Base-by-base conservation (phyloP, 2,329 filamentous ascomycete species). In the Dactylellina drechsleri region DNA sequence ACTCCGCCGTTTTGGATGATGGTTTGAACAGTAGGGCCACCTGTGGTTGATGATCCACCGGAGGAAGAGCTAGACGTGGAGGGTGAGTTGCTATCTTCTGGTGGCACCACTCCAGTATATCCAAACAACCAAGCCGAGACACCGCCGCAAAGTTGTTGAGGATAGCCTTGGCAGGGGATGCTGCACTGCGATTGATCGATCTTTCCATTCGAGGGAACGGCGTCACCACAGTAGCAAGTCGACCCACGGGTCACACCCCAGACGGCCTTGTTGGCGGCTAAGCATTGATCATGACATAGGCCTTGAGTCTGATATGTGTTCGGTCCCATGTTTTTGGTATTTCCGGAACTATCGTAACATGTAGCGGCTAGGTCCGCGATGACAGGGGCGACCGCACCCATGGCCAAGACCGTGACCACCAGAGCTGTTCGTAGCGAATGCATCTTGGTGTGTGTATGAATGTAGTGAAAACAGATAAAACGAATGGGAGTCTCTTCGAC, bases 191-290 rank as follows among this genome's bases (percentile, higher is more conserved):
- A 81, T 79, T 90, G 86, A 52, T 85, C 83, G 5, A 87, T 85
- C 73, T 89, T 80, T 15, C 83, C 83, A 45, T 83, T 79, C 15
- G 88, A 84, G 0, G 93, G 93, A 56, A 93, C 85, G 71, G 85
- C 82, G 77, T 88, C 83, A 72, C 92, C 93, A 79, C 93, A 96
- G 79, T 85, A 91, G 83, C 93, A 97, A 77, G 87, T 82, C 16
- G 85, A 84, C 15, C 87, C 87, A 16, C 85, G 85, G 6, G 85
- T 87, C 52, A 91, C 83, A 36, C 85, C 92, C 79, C 89, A 87
- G 6, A 92, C 90, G 0, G 85, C 64, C 23, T 66, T 65, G 10
- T 65, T 50, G 16, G 36, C 31, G 4, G 47, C 31, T 6, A 20
- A 8, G 41, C 72, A 76, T 54, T 65, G 65, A 12, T 64, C 36